Percentiles rank a stretch among this genome's conserved stretches.
These are phyloP conservation scores for Ogataea methanolica DNA, from an alignment of 805 yeast species.

Conservation along the genomic window DNA sequence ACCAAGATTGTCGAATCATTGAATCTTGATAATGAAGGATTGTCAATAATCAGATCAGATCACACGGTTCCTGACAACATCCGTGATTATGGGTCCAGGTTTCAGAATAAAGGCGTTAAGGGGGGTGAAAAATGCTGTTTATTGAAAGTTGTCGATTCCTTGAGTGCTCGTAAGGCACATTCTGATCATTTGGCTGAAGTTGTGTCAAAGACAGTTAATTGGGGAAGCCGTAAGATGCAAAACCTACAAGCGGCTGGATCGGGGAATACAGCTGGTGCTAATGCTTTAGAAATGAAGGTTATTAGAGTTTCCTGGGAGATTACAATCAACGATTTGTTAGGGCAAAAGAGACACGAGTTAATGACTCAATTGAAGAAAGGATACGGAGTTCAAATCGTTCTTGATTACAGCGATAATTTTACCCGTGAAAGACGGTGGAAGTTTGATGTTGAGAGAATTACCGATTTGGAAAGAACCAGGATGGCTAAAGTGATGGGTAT, in stretches of 20 bases:
- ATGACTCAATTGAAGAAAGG: conserved; percentile 40
- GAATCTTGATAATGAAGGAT: conserved; percentile 23
- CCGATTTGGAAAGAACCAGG: conserved; percentile 28
- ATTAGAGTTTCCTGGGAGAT: conserved; percentile 55
- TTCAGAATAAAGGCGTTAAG: neutral
- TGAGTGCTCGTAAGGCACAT: conserved; percentile 23
- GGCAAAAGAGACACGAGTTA: conserved; percentile 52
- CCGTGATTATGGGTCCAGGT: too few relatives aligned
- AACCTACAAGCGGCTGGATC: conserved; percentile 7
- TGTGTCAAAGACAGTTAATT: conserved; percentile 12
- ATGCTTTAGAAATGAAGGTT: conserved; percentile 33
- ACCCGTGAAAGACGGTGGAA: conserved; percentile 12
- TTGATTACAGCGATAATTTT: conserved; percentile 34
- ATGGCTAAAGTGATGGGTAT: conserved; percentile 2
- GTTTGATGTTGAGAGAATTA: conserved; percentile 9
- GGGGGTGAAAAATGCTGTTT: conserved; percentile 12
- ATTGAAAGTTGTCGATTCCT: conserved; percentile 22
- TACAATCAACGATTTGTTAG: conserved; percentile 44
- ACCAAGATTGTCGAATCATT: conserved; percentile 10
- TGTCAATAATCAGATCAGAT: conserved; percentile 16
- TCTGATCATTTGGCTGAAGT: conserved; percentile 22
- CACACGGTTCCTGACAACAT: neutral
- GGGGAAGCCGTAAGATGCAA: conserved; percentile 5
- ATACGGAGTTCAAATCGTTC: conserved; percentile 33
- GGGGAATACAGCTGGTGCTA: conserved; percentile 3